Evolutionary conservation across 352 stramenopile genomes (phyloP).

Genomic region (Phytophthora tentaculata): DNA sequence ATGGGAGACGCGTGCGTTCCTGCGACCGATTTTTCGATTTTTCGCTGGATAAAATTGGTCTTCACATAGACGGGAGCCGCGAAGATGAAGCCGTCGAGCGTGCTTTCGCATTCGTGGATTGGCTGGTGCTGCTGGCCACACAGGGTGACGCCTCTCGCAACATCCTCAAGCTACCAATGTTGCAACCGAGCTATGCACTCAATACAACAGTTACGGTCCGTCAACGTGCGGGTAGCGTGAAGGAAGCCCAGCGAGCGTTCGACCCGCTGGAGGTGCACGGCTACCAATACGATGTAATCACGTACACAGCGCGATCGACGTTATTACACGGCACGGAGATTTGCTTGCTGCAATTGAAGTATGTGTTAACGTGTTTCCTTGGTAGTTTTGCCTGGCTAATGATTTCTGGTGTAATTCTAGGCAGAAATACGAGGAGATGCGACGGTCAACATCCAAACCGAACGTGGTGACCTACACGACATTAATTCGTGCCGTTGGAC

Average conservation of each 20-base stretch:
- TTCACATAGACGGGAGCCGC: constrained; percentile 68
- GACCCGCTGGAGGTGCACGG: constrained; percentile 50
- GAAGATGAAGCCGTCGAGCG: constrained; percentile 59
- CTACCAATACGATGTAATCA: constrained; percentile 80
- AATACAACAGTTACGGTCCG: constrained; percentile 83
- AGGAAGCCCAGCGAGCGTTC: constrained; percentile 73
- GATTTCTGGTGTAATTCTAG: background rate
- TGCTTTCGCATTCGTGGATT: constrained; percentile 75
- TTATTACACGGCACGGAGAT: constrained; percentile 61
- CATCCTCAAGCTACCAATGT: constrained; percentile 43
- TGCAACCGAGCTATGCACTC: constrained; percentile 77
- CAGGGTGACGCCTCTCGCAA: constrained; percentile 51
- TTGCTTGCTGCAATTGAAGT: constrained; percentile 57
- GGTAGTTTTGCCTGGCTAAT: constrained; percentile 2
- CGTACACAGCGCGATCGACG: constrained; percentile 83
- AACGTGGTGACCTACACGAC: constrained; percentile 86
- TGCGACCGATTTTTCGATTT: constrained; percentile 74
- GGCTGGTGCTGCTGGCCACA: constrained; percentile 61
- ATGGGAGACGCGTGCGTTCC: constrained; percentile 69
- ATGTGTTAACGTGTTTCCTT: background rate
- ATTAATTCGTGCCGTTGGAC: constrained; percentile 56
- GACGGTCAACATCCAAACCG: constrained; percentile 53
- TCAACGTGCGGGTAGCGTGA: constrained; percentile 63
- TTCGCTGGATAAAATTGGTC: constrained; percentile 72
- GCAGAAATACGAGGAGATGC: constrained; percentile 74